Percentiles rank a stretch among this genome's conserved stretches.
Evolutionary conservation across 176 grass and related monocot genomes (phyloP).

Genomic region (Lolium multiflorum): DNA sequence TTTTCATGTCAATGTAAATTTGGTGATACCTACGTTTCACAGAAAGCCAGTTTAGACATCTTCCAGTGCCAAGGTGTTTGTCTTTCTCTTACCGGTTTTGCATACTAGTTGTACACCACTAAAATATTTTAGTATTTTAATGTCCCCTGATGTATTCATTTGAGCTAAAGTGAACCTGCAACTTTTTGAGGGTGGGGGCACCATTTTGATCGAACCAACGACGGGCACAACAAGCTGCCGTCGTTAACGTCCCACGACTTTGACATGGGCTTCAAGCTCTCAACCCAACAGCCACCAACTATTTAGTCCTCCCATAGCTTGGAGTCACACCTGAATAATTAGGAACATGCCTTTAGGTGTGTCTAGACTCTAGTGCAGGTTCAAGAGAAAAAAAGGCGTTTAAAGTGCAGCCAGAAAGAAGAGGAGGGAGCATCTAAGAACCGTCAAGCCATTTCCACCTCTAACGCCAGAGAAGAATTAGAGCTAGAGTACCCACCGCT

Average conservation of each 20-base stretch:
- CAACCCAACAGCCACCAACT: too few species aligned
- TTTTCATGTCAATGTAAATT: background rate
- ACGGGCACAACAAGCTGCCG: too few species aligned
- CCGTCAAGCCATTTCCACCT: background rate
- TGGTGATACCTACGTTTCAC: background rate
- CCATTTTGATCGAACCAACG: too few species aligned
- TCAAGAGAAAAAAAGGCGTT: too few species aligned
- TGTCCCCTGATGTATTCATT: background rate
- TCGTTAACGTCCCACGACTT: too few species aligned
- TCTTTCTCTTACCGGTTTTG: background rate
- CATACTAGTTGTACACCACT: background rate
- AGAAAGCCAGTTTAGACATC: background rate
- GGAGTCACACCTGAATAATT: too few species aligned
- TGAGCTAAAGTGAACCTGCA: background rate
- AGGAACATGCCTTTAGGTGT: too few species aligned
- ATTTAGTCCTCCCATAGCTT: too few species aligned
- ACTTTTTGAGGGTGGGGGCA: background rate
- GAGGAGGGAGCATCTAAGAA: background rate
- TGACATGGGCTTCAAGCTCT: too few species aligned
- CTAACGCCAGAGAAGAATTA: background rate
- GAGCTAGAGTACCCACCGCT: background rate
- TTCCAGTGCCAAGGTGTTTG: background rate
- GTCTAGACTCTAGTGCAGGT: too few species aligned
- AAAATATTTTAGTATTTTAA: background rate
- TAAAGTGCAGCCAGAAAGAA: background rate